Evolutionary conservation across 805 yeast genomes (phyloP).

Genomic region (Maudiozyma turicensis): DNA sequence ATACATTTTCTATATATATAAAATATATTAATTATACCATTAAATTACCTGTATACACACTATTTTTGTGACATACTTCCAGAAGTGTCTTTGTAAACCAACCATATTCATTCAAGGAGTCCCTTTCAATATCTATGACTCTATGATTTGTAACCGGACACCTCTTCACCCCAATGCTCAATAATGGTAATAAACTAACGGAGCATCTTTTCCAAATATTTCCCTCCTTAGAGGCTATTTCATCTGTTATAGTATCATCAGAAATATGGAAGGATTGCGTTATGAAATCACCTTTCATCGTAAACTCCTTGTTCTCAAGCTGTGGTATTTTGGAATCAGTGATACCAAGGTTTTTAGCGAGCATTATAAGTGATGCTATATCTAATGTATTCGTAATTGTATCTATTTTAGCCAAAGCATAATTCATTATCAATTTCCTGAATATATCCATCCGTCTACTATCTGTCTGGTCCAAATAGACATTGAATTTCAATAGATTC

Average conservation of each 20-base stretch:
- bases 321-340: not conserved
- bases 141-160: conserved; percentile 30
- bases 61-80: conserved; percentile 16
- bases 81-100: conserved; percentile 28
- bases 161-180: conserved; percentile 26
- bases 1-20: not conserved
- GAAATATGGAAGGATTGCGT: conserved; percentile 18
- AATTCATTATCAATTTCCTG: conserved; percentile 18
- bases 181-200: conserved; percentile 31
- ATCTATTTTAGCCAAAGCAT: conserved; percentile 14
- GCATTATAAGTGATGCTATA: conserved; percentile 16
- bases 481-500: conserved; percentile 16
- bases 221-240: conserved; percentile 18
- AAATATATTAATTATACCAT: not conserved
- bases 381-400: conserved; percentile 20
- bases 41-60: conserved; percentile 23
- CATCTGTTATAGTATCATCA: conserved; percentile 6
- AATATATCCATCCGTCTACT: conserved; percentile 14
- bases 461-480: conserved; percentile 9
- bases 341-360: conserved; percentile 11
- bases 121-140: conserved; percentile 23
- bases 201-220: conserved; percentile 33
- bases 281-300: conserved; percentile 22
- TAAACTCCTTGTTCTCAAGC: not conserved
- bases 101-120: conserved; percentile 24